A percentile compares a stretch with the other conserved stretches of the same genome.
phyloP scores from a whole-genome alignment of 75 land plant species.

The Gnetum montanum region DNA sequence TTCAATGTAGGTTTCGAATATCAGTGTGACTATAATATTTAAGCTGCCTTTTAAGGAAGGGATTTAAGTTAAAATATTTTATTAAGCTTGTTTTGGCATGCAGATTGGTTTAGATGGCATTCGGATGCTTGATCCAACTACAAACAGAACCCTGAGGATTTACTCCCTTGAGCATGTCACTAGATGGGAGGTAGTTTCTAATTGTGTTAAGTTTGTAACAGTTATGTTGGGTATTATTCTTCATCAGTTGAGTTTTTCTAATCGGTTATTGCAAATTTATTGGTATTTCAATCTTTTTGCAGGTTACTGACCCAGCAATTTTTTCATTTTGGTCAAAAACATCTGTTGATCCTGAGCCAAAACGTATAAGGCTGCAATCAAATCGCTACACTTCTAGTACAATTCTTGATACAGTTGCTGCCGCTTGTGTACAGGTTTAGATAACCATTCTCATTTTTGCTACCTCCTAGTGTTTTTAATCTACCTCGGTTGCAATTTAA shows the following conservation, averaged over 20 bases:
- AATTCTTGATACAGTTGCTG: slow-evolving; percentile 82
- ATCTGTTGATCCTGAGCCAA: slow-evolving; percentile 79
- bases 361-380: slow-evolving; percentile 75
- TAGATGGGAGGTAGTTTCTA: slow-evolving; percentile 84
- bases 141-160: slow-evolving; percentile 23
- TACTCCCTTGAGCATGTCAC: slow-evolving; percentile 55
- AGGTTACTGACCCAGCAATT: slow-evolving; percentile 67
- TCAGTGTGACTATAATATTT: no score
- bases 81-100: no score
- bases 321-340: slow-evolving; percentile 93
- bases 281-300: slow-evolving; percentile 6
- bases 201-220: not conserved
- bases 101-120: slow-evolving; percentile 54
- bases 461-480: not conserved
- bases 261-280: not conserved
- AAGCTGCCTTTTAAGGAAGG: no score
- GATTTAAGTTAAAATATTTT: no score
- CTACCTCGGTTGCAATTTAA: not conserved
- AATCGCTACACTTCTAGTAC: slow-evolving; percentile 76
- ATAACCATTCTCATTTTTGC: not conserved
- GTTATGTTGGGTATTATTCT: no score
- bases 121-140: slow-evolving; percentile 34
- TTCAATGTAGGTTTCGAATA: no score
- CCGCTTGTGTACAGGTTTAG: slow-evolving; percentile 96
- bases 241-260: no score